phyloP scores from a whole-genome alignment of 441 rosid species.

The Melianthus villosus region DNA sequence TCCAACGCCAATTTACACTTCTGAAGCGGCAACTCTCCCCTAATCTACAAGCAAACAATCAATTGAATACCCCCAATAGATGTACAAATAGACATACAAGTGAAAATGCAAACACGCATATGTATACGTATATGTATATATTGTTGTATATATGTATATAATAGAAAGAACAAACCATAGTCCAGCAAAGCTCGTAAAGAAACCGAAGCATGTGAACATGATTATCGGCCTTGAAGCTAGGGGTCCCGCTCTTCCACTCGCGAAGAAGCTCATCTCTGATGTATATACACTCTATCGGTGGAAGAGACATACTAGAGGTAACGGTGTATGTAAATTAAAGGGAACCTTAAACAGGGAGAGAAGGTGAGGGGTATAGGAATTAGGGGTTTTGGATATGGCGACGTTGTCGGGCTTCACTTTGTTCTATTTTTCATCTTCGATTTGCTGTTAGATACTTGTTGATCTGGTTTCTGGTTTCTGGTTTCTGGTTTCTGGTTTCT shows the following conservation, averaged over 20 bases:
- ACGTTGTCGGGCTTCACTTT: too few relatives aligned
- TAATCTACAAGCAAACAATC: too few relatives aligned
- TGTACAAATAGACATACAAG: too few relatives aligned
- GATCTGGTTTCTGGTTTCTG: too few relatives aligned
- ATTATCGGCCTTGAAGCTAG: constrained; percentile 30
- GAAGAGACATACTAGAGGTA: constrained; percentile 30
- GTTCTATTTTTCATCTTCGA: too few relatives aligned
- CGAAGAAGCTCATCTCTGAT: constrained; percentile 60
- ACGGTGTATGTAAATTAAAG: not conserved
- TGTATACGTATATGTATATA: not conserved
- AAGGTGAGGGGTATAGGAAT: not conserved
- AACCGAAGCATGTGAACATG: constrained; percentile 78
- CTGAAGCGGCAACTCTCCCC: constrained; percentile 81
- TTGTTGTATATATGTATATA: not conserved
- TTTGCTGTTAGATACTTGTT: too few relatives aligned
- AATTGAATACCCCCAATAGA: too few relatives aligned
- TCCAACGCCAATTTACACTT: constrained; percentile 71
- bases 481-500: too few relatives aligned
- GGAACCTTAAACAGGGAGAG: constrained; percentile 2
- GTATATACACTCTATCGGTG: constrained; percentile 46
- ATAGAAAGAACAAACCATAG: constrained; percentile 30
- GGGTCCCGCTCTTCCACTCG: constrained; percentile 65
- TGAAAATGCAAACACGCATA: constrained; percentile 4
- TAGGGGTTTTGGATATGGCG: too few relatives aligned
- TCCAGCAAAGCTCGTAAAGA: constrained; percentile 79